Evolutionary conservation across 2,329 filamentous ascomycete genomes (phyloP), one percentile per base, ranked within the genome.

Genomic region (Kalaharituber pfeilii): DNA sequence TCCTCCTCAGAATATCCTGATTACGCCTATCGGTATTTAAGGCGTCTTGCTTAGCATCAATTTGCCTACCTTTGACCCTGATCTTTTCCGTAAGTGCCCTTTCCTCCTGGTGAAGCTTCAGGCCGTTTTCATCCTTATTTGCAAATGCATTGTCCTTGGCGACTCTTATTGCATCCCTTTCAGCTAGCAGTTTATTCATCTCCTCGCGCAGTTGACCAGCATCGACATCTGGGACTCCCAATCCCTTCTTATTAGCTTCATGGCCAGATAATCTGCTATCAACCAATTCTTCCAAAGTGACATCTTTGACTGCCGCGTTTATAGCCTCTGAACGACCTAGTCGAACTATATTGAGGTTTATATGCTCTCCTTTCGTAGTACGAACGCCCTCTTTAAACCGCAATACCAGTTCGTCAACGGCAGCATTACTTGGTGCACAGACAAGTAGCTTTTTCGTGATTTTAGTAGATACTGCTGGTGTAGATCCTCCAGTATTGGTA

Each of bases 381-480:
- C 81, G 89, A 52, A 98, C 76, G 3, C 91, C 91, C 52, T 79
- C 73, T 69, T 94, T 96, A 64, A 98, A 76, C 70, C 91, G 82
- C 67, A 95, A 80, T 18, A 98, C 91, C 58, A 98, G 68, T 67
- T 98, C 91, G 66, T 98, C 91, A 5, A 98, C 91, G 28, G 91
- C 91, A 5, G 91, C 91, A 68, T 98, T 98, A 74, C 88, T 96
- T 13, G 91, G 91, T n/a, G 91, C 91, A 65, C 91, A 98, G 24
- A 98, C 86, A 25, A 98, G 76, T 25, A 98, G 74, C 68, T 96
- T 98, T 70, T 94, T 95, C 1, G 77, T 62, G 66, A 67, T 59
- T 61, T 63, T 56, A 59, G 65, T 51, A 63, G 62, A 59, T 66
- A 61, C 45, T 58, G 52, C 45, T n/a, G n/a, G n/a, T 15, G 61